Base-by-base conservation (phyloP, 1,284 basidiomycete species). In the Moesziomyces antarcticus region DNA sequence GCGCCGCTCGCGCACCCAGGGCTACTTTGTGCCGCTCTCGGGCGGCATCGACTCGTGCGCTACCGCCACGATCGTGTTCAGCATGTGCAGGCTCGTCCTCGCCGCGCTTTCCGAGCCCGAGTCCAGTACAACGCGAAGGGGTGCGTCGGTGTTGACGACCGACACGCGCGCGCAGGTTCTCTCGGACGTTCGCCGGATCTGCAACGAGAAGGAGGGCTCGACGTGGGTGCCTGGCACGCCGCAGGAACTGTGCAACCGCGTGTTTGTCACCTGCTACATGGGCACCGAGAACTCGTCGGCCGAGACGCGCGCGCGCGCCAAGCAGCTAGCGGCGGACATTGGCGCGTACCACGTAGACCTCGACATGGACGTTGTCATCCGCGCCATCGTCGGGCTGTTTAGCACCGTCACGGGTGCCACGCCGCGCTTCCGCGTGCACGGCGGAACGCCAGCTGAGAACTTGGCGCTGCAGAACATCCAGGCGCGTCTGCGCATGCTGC, bases 191-290 rank as follows among this genome's bases (percentile, higher is more conserved):
- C 88, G 94, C 24, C 88, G 94, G 37, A 96, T 99, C 73, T 89
- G 88, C 1, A 93, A 94, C 20, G 93, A 95, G 81, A 88, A 91
- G 0, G 89, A 90, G 50, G 89, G 89, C 70, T 94, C 93, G 5
- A 85, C 85, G 0, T 99, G 97, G 84, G 82, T 93, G 24, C 97
- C 96, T 1, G 87, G 88, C 0, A 93, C 97, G 81, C 89, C 95
- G 1, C 89, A 88, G 61, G 97, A 98, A 81, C 93, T 98, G 74
- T 90, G 90, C 48, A 87, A 87, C 59, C 88, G 93, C 33, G 90
- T 98, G 62, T 97, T 99, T 87, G 94, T 98, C 83, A 97, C 96
- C 0, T 97, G 94, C 85, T 99, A 97, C 85, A 99, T 99, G 97
- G 96, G 96, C 13, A 99, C 96, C 0, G 92, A 95, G 84, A 96